Evolutionary conservation across 2,329 filamentous ascomycete genomes (phyloP).

Genomic region (Fusarium agapanthi): DNA sequence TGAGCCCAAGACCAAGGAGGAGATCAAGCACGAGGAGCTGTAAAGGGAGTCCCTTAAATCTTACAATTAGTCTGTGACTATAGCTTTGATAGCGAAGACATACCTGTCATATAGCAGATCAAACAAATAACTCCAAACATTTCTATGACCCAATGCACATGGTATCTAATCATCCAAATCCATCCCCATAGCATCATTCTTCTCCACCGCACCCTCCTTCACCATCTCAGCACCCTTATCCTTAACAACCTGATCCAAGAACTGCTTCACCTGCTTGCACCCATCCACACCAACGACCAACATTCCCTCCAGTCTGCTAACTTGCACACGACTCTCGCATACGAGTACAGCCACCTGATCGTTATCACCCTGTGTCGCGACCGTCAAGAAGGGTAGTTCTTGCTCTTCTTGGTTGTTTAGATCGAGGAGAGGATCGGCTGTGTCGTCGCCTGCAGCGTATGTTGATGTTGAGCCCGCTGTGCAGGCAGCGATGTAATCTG

Average conservation of each 20-base stretch:
- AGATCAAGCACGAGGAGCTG: slow-evolving; percentile 59
- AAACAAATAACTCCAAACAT: slow-evolving; percentile 36
- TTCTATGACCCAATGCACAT: slow-evolving; percentile 16
- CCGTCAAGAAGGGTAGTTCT: slow-evolving; percentile 88
- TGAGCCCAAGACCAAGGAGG: slow-evolving; percentile 42
- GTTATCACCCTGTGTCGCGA: slow-evolving; percentile 78
- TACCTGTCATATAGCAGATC: slow-evolving; percentile 34
- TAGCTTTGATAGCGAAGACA: slow-evolving; percentile 19
- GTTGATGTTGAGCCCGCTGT: slow-evolving; percentile 83
- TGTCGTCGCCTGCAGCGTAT: slow-evolving; percentile 70
- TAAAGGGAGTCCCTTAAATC: slow-evolving; percentile 42
- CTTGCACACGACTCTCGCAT: slow-evolving; percentile 89
- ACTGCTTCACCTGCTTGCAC: slow-evolving; percentile 83
- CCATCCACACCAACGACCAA: slow-evolving; percentile 91
- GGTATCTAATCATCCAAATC: slow-evolving; percentile 55
- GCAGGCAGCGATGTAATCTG: slow-evolving; percentile 87
- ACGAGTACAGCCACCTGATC: slow-evolving; percentile 82
- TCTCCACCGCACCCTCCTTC: slow-evolving; percentile 61
- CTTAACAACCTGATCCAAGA: slow-evolving; percentile 83
- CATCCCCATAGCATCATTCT: slow-evolving; percentile 59
- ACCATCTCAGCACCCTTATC: slow-evolving; percentile 73
- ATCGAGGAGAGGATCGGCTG: slow-evolving; percentile 80
- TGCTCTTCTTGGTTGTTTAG: slow-evolving; percentile 83
- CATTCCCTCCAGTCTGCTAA: slow-evolving; percentile 87
- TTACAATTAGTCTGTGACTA: slow-evolving; percentile 37